phyloP scores from a whole-genome alignment of 441 rosid genomes.

The Adansonia gregorii region DNA sequence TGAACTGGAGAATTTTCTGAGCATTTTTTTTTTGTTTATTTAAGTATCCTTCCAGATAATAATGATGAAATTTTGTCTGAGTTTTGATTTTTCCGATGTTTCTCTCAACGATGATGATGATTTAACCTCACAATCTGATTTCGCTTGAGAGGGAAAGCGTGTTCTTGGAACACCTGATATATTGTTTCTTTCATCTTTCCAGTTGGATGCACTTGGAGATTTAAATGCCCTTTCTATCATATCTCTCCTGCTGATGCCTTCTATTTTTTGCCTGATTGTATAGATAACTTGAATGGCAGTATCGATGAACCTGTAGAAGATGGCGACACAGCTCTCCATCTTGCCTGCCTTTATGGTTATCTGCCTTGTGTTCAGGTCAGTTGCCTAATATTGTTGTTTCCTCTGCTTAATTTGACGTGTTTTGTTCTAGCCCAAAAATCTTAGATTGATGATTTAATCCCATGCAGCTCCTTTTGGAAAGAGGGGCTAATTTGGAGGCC shows the following conservation, averaged over 20 bases:
- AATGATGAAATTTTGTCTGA: background rate
- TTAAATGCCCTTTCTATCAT: conserved; percentile 13
- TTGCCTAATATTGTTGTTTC: conserved; percentile 24
- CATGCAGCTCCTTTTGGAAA: conserved; percentile 69
- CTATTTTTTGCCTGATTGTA: conserved; percentile 4
- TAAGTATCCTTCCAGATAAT: background rate
- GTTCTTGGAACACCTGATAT: conserved; percentile 4
- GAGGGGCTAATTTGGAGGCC: conserved; percentile 78
- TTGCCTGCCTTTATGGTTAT: conserved; percentile 78
- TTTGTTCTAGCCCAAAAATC: background rate
- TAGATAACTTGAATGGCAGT: conserved; percentile 74
- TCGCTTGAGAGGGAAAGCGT: background rate
- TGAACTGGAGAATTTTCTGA: background rate
- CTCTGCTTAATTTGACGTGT: background rate
- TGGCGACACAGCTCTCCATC: conserved; percentile 86
- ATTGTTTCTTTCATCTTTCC: background rate
- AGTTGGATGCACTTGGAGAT: background rate
- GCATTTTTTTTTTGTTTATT: background rate
- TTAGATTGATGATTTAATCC: background rate
- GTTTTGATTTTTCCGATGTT: background rate
- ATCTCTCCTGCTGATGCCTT: conserved; percentile 12
- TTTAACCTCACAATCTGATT: background rate
- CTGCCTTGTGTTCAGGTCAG: conserved; percentile 77
- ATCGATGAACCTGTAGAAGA: conserved; percentile 79
- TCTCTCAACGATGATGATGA: too few relatives aligned